Percentiles rank a stretch among this genome's conserved stretches.
These are phyloP conservation scores for Nemania sp. DNA, from an alignment of 2,329 filamentous ascomycete genomes.

Conservation along the genomic window DNA sequence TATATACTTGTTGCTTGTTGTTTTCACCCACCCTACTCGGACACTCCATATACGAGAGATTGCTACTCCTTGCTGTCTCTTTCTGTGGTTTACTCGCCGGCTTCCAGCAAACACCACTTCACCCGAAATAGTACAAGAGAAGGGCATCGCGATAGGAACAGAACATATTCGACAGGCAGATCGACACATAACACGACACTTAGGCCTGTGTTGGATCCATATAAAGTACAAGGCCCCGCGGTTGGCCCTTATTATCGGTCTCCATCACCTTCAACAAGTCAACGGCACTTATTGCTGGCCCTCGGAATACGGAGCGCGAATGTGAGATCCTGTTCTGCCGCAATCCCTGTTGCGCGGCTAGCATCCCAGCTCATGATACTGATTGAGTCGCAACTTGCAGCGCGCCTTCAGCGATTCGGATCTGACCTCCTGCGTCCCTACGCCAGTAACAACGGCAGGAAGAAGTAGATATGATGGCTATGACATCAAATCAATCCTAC, in stretches of 20 bases:
- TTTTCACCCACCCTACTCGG: not conserved
- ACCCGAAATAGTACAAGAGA: not conserved
- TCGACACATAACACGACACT: not conserved
- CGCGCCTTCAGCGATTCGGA: slow-evolving; percentile 26
- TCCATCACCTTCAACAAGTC: slow-evolving; percentile 3
- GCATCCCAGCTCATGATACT: slow-evolving; percentile 27
- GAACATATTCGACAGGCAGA: not conserved
- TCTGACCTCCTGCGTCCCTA: slow-evolving; percentile 7
- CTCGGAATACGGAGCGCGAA: slow-evolving; percentile 23
- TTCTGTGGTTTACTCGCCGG: not conserved
- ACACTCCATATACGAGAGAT: slow-evolving; percentile 1
- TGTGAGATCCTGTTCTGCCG: slow-evolving; percentile 25
- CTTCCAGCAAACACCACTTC: no score
- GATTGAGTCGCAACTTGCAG: slow-evolving; percentile 20
- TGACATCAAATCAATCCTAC: slow-evolving; percentile 38
- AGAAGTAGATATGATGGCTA: slow-evolving; percentile 34
- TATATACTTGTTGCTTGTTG: slow-evolving; percentile 9
- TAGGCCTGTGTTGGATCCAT: slow-evolving; percentile 5
- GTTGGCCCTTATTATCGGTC: not conserved
- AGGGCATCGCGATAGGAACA: not conserved
- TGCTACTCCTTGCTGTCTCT: not conserved
- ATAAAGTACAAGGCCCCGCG: not conserved
- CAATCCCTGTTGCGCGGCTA: not conserved
- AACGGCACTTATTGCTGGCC: slow-evolving; percentile 2
- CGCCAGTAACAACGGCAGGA: slow-evolving; percentile 7